phyloP scores from a whole-genome alignment of 2,329 filamentous ascomycete species.

The Alternaria sp. region DNA sequence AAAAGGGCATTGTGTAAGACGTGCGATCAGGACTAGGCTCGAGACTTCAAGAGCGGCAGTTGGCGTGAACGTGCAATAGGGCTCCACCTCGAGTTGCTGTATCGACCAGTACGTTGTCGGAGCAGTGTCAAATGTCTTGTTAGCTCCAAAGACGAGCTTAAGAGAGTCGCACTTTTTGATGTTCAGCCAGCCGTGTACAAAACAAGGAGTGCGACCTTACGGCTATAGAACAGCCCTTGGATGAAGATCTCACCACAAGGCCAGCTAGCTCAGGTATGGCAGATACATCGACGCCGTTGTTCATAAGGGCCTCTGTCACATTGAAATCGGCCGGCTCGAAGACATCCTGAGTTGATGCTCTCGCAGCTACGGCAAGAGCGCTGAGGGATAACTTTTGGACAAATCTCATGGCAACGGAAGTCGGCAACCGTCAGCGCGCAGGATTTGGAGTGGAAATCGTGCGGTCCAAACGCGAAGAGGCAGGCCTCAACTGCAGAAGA shows the following conservation, averaged over 20 bases:
- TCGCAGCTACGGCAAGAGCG: background rate
- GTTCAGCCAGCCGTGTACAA: conserved; percentile 1
- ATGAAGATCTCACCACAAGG: conserved; percentile 2
- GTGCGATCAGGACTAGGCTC: conserved; percentile 22
- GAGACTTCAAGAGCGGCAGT: conserved; percentile 21
- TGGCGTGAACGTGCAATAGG: conserved; percentile 28
- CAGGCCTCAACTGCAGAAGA: background rate
- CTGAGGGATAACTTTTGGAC: background rate
- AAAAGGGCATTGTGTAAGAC: conserved; percentile 46
- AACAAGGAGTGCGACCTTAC: conserved; percentile 18
- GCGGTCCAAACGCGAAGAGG: background rate
- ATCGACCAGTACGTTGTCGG: conserved; percentile 21
- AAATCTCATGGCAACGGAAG: background rate
- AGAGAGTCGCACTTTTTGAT: conserved; percentile 31
- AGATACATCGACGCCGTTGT: conserved; percentile 29
- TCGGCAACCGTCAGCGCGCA: background rate
- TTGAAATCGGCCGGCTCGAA: conserved; percentile 32
- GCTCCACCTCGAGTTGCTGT: conserved; percentile 23
- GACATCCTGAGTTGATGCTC: background rate
- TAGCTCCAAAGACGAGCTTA: conserved; percentile 25
- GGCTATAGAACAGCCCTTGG: conserved; percentile 25
- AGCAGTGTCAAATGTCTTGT: conserved; percentile 17
- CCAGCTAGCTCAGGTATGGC: conserved; percentile 21
- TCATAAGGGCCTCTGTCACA: conserved; percentile 29
- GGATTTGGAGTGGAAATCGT: too few species aligned